Percentiles rank a stretch among this genome's conserved stretches.
Conservation (phyloP, 2,329 filamentous ascomycete genomes). For the Hypoxylon sp. region DNA sequence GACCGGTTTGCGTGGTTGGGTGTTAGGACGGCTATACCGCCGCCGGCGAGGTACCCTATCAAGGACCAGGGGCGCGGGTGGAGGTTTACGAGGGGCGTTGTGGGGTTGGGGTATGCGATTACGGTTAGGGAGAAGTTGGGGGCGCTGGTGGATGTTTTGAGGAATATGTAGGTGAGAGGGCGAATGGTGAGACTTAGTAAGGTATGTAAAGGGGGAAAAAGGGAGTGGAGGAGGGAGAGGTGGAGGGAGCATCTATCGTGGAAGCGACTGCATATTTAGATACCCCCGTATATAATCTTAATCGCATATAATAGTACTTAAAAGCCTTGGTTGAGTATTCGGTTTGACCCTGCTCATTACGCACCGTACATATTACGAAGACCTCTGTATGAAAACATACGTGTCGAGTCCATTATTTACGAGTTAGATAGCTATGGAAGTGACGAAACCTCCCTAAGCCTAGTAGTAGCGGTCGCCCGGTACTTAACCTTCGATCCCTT, state of each 20-base stretch:
- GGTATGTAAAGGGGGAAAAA: not conserved
- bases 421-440: not conserved
- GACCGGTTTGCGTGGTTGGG: constrained; percentile 76
- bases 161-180: constrained; percentile 55
- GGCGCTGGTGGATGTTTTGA: constrained; percentile 59
- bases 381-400: not conserved
- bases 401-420: not conserved
- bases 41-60: constrained; percentile 85
- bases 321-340: not conserved
- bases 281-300: constrained; percentile 31
- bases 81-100: constrained; percentile 72
- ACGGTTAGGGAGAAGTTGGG: constrained; percentile 55
- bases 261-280: constrained; percentile 22
- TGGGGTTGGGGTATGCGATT: constrained; percentile 71
- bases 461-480: not conserved
- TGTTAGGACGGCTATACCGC: constrained; percentile 82
- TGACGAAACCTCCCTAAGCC: not conserved
- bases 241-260: constrained; percentile 1
- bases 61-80: constrained; percentile 72
- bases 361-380: not conserved
- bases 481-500: constrained; percentile 1
- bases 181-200: constrained; percentile 35
- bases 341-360: not conserved
- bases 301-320: constrained; percentile 11
- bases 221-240: not conserved